Evolutionary conservation across 2,329 filamentous ascomycete genomes (phyloP).

Genomic region (Ophiostoma sp.): DNA sequence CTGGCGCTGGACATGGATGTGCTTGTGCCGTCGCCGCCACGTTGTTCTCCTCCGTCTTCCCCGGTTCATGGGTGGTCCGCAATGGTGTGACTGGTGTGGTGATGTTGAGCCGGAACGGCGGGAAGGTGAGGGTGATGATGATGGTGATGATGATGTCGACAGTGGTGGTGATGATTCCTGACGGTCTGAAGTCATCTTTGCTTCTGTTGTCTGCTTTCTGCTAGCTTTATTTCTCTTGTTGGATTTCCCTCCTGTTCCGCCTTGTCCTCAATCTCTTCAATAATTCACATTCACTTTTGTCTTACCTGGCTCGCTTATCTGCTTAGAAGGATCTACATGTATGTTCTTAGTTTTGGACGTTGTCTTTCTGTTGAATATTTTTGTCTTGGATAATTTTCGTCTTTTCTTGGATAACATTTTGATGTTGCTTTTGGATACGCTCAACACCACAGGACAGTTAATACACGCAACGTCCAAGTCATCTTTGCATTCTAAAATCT

Average conservation of each 20-base stretch:
- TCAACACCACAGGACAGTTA: too few species aligned
- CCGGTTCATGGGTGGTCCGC: neutral
- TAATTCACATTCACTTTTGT: neutral
- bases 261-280: too few species aligned
- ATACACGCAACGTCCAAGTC: too few species aligned
- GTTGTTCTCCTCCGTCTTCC: neutral
- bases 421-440: too few species aligned
- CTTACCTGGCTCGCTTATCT: neutral
- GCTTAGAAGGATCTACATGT: neutral
- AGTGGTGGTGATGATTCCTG: neutral
- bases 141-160: neutral
- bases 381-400: too few species aligned
- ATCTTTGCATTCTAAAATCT: too few species aligned
- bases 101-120: neutral
- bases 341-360: neutral
- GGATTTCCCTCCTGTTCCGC: too few species aligned
- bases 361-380: neutral
- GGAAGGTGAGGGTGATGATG: neutral
- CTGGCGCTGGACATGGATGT: neutral
- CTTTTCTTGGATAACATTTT: too few species aligned
- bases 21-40: neutral
- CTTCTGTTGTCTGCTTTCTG: too few species aligned
- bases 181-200: too few species aligned
- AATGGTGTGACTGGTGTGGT: neutral
- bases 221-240: too few species aligned